Percentiles rank a stretch among this genome's conserved stretches.
Evolutionary conservation across 257 asterid species (phyloP).

Genomic region (Agastache rugosa): DNA sequence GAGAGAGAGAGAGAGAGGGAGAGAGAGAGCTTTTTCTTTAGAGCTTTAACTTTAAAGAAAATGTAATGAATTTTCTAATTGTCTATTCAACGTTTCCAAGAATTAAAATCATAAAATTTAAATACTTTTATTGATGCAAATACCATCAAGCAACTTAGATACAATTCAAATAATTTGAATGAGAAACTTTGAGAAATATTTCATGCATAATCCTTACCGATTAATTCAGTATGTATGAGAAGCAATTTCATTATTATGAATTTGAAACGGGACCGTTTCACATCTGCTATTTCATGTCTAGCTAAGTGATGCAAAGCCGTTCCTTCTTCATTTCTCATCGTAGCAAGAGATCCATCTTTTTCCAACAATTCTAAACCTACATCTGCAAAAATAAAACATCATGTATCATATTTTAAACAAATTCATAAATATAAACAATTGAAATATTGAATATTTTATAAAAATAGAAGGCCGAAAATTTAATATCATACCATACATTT

Average conservation of each 20-base stretch:
- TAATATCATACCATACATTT: slow-evolving; percentile 33
- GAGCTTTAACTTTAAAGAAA: too few relatives aligned
- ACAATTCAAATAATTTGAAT: too few relatives aligned
- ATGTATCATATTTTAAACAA: too few relatives aligned
- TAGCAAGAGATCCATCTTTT: not conserved
- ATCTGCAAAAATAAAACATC: not conserved
- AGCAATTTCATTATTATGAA: not conserved
- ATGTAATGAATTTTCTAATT: too few relatives aligned
- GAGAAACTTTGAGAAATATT: not conserved
- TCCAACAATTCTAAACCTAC: slow-evolving; percentile 7
- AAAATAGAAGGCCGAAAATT: too few relatives aligned
- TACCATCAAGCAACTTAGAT: not conserved
- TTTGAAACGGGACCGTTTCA: not conserved
- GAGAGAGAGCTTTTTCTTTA: too few relatives aligned
- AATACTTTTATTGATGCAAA: too few relatives aligned
- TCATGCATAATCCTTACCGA: not conserved
- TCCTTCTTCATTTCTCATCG: slow-evolving; percentile 7
- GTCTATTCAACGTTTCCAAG: too few relatives aligned
- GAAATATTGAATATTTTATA: not conserved
- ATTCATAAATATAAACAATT: too few relatives aligned
- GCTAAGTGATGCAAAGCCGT: slow-evolving; percentile 28
- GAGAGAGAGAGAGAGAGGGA: too few relatives aligned
- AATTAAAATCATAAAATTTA: too few relatives aligned
- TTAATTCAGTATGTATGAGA: not conserved
- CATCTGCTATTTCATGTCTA: not conserved